Percentiles rank a stretch among this genome's conserved stretches.
Evolutionary conservation across 371 early-diverging fungal genomes (phyloP).

Genomic region (Mucor irregularis): DNA sequence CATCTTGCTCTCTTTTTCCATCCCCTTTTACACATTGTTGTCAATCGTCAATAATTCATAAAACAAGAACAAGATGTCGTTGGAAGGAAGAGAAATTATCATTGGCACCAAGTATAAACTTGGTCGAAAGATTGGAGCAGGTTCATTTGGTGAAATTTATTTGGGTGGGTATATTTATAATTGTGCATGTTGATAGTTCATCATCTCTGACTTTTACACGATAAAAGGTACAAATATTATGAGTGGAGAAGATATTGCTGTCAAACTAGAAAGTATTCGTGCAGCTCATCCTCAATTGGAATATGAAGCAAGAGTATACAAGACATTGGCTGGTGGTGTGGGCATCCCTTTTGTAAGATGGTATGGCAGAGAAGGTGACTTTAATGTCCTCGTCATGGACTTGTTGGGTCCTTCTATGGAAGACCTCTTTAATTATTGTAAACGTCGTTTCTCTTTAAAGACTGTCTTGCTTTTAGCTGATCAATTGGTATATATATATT

Average conservation of each 20-base stretch:
- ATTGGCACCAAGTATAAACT: slow-evolving; percentile 90
- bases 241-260: slow-evolving; percentile 94
- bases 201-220: no score
- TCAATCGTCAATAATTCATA: background rate
- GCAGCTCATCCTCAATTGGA: slow-evolving; percentile 96
- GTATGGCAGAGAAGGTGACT: slow-evolving; percentile 92
- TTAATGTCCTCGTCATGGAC: slow-evolving; percentile 97
- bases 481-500: slow-evolving; percentile 80
- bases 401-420: slow-evolving; percentile 98
- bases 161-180: slow-evolving; percentile 61
- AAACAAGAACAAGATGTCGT: slow-evolving; percentile 28
- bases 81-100: slow-evolving; percentile 50
- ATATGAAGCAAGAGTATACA: slow-evolving; percentile 96
- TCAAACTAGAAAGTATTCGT: slow-evolving; percentile 91
- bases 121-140: slow-evolving; percentile 97
- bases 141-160: slow-evolving; percentile 99
- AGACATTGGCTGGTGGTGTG: slow-evolving; percentile 91
- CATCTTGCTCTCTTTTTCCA: background rate
- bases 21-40: background rate
- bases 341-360: slow-evolving; percentile 96
- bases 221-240: slow-evolving; percentile 88
- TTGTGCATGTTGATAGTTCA: no score
- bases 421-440: slow-evolving; percentile 98
- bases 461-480: slow-evolving; percentile 98
- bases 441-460: slow-evolving; percentile 95